Conservation (phyloP, 2,329 filamentous ascomycete genomes). For the Thielaviopsis euricoi region DNA sequence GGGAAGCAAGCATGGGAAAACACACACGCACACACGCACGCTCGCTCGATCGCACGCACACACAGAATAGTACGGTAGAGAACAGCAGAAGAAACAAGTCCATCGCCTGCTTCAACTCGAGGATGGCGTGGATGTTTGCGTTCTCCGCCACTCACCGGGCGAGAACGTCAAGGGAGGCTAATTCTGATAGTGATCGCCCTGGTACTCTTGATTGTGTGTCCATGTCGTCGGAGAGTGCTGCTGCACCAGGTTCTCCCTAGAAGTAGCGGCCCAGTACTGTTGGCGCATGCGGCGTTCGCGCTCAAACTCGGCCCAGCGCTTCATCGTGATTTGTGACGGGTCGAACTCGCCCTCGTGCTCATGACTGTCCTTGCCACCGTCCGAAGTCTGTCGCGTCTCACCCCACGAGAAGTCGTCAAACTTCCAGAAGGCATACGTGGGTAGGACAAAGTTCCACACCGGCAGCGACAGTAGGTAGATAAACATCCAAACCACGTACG, state of each 20-base stretch:
- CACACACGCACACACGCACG: background rate
- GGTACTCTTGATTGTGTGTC: slow-evolving; percentile 27
- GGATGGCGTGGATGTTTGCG: too few relatives aligned
- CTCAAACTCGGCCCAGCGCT: slow-evolving; percentile 95
- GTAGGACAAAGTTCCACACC: slow-evolving; percentile 94
- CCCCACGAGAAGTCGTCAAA: slow-evolving; percentile 99
- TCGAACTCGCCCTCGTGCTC: slow-evolving; percentile 94
- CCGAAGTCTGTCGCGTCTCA: slow-evolving; percentile 90
- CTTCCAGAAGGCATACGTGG: slow-evolving; percentile 95
- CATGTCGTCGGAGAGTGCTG: slow-evolving; percentile 24
- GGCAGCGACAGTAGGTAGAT: slow-evolving; percentile 89
- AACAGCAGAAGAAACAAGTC: background rate
- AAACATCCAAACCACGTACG: slow-evolving; percentile 91
- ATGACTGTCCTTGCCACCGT: slow-evolving; percentile 73
- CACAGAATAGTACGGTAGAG: background rate
- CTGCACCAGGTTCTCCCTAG: slow-evolving; percentile 29
- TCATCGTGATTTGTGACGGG: slow-evolving; percentile 98
- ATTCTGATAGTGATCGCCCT: slow-evolving; percentile 33
- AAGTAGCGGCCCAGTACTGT: slow-evolving; percentile 30
- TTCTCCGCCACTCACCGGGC: background rate
- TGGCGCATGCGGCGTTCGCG: slow-evolving; percentile 35
- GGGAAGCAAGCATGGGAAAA: background rate
- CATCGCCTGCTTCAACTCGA: background rate
- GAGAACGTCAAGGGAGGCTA: background rate
- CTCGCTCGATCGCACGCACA: too few relatives aligned